Conservation (phyloP, 2,329 filamentous ascomycete species). For the Nothopassalora personata region DNA sequence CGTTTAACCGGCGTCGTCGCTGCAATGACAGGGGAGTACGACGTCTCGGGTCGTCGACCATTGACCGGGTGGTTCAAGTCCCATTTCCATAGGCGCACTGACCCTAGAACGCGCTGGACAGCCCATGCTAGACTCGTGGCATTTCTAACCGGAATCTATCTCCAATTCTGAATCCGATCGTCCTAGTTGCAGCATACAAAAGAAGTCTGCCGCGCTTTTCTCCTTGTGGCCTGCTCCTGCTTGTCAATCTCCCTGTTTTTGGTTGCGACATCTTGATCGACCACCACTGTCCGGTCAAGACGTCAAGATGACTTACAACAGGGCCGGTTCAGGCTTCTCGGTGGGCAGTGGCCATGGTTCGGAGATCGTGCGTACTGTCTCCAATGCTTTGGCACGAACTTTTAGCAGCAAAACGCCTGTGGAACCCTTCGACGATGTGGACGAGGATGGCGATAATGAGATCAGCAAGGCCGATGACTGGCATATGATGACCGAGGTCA, state of each 20-base stretch:
- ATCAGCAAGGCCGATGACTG: constrained; percentile 42
- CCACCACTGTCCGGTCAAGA: constrained; percentile 1
- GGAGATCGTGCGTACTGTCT: constrained; percentile 18
- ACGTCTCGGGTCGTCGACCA: background rate
- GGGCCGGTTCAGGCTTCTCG: constrained; percentile 9
- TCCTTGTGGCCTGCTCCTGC: background rate
- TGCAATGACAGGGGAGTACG: background rate
- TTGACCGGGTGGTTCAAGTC: background rate
- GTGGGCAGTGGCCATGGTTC: constrained; percentile 17
- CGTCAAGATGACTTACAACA: background rate
- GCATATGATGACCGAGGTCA: constrained; percentile 47
- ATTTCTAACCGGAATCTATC: background rate
- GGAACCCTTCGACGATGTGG: constrained; percentile 2
- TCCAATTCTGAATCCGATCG: background rate
- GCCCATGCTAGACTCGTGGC: background rate
- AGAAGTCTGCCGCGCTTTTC: background rate
- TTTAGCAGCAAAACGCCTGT: constrained; percentile 8
- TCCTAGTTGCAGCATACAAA: background rate
- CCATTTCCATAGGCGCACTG: background rate
- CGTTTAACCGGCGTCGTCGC: background rate
- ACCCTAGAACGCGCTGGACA: background rate
- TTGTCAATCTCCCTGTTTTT: background rate
- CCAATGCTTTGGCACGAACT: constrained; percentile 12
- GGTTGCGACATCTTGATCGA: constrained; percentile 1
- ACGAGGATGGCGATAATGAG: constrained; percentile 12